Evolutionary conservation across 2,329 filamentous ascomycete genomes (phyloP), one percentile per base, ranked within the genome.

Genomic region (Salinomyces thailandicus): DNA sequence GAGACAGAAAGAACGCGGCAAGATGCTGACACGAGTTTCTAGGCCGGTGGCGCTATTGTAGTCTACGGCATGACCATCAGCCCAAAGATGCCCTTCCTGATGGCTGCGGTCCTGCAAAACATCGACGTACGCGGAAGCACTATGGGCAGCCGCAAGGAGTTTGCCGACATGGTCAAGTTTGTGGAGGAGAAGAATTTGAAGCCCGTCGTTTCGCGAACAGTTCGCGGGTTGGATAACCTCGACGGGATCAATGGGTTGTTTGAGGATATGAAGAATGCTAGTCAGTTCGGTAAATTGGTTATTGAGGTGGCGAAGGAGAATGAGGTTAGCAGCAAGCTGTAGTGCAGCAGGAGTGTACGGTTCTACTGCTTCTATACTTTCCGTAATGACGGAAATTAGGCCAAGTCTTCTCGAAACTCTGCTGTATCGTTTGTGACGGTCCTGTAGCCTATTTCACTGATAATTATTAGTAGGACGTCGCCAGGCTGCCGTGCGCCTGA

Each of bases 271-370:
- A 85, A 83, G 56, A 73, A 76, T 5, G 85, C 81, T 0, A 77
- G 66, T 44, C 89, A 96, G 61, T 94, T 96, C 66, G 91, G 89
- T 8, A 96, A 96, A 63, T 61, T 96, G 50, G 85, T 95, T 2
- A 75, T 95, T 46, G 75, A 84, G 50, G 72, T 87, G 18, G 39
- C 43, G n/a, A 50, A 51, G 17, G 53, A 56, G 22, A 41, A 42
- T 9, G 45, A 46, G 32, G 46, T 43, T 35, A 54, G 52, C 22
- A 26, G 22, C 35, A 55, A 52, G 33, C 43, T 56, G 35, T 54
- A 50, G 35, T 18, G 7, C 31, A 12, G 14, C 14, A 26, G 35
- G 53, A 50, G 35, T 18, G 7, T 17, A 12, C 6, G 6, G n/a
- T 26, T 26, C 9, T 26, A 26, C 9, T 26, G n/a, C 9, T 26